Conservation (phyloP, 2,329 filamentous ascomycete species). For the Fusarium nygamai region DNA sequence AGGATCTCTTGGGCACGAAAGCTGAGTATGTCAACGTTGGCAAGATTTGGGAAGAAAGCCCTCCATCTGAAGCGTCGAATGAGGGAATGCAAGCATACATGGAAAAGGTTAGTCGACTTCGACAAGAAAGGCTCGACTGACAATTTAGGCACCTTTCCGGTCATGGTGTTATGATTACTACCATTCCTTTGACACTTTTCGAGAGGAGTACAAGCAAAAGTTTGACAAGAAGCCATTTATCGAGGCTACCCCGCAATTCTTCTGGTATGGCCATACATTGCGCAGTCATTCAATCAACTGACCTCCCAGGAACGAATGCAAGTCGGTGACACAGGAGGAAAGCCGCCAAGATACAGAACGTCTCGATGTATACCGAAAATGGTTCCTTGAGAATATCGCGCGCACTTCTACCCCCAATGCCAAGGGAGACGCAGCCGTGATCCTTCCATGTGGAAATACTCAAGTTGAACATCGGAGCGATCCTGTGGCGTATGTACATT, state of each 20-base stretch:
- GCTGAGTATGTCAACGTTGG: slow-evolving; percentile 30
- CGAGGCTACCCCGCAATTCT: slow-evolving; percentile 43
- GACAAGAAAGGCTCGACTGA: not conserved
- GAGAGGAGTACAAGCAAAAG: slow-evolving; percentile 36
- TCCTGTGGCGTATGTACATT: slow-evolving; percentile 37
- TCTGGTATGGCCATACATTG: slow-evolving; percentile 41
- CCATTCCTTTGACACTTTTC: slow-evolving; percentile 44
- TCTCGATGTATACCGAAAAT: slow-evolving; percentile 44
- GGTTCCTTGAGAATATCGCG: slow-evolving; percentile 47
- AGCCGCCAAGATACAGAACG: slow-evolving; percentile 26
- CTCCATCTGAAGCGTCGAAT: not conserved
- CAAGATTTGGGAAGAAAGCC: slow-evolving; percentile 28
- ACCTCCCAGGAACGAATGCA: slow-evolving; percentile 36
- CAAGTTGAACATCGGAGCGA: slow-evolving; percentile 43
- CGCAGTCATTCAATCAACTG: not conserved
- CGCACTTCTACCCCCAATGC: slow-evolving; percentile 20
- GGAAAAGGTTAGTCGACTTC: slow-evolving; percentile 37
- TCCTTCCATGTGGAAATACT: slow-evolving; percentile 42
- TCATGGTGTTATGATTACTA: slow-evolving; percentile 49
- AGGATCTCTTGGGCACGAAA: slow-evolving; percentile 22
- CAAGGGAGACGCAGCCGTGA: slow-evolving; percentile 38
- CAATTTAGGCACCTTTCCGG: slow-evolving; percentile 43
- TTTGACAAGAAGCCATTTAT: slow-evolving; percentile 41
- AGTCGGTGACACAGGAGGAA: slow-evolving; percentile 4
- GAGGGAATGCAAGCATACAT: slow-evolving; percentile 43